phyloP scores from a whole-genome alignment of 345 rosid genomes.

The Eucalyptus brandiana region DNA sequence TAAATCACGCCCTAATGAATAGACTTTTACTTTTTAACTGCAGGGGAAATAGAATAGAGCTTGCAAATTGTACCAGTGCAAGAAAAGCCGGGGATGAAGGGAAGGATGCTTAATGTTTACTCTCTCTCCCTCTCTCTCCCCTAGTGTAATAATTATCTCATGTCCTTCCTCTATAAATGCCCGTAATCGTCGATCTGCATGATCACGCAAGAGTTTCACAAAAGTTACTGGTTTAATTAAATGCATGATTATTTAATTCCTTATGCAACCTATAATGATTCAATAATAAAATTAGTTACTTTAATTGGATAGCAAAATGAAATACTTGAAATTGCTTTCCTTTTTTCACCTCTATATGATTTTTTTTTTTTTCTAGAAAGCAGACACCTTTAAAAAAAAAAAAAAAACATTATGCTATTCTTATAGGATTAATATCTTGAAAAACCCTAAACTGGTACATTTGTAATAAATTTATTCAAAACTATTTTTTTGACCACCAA shows the following conservation, averaged over 20 bases:
- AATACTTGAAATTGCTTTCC: background rate
- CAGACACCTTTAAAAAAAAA: background rate
- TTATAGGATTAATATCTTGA: background rate
- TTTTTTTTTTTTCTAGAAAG: background rate
- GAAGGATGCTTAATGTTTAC: too few species aligned
- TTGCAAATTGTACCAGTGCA: too few species aligned
- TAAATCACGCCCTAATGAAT: background rate
- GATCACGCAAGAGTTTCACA: background rate
- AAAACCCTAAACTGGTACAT: fast-evolving
- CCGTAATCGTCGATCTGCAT: background rate
- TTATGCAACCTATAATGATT: background rate
- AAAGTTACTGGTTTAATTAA: background rate
- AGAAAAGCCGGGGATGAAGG: too few species aligned
- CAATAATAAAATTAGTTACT: background rate
- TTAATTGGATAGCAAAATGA: background rate
- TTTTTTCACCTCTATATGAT: background rate
- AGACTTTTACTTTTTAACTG: background rate
- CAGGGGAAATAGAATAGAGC: too few species aligned
- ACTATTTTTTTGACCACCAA: too few species aligned
- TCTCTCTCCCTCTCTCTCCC: too few species aligned
- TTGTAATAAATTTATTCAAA: too few species aligned
- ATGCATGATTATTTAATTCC: background rate
- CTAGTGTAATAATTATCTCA: too few species aligned
- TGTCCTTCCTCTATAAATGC: too few species aligned
- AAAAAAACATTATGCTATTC: background rate